Conservation (phyloP, 2,329 filamentous ascomycete genomes). For the Berkeleyomyces basicola region DNA sequence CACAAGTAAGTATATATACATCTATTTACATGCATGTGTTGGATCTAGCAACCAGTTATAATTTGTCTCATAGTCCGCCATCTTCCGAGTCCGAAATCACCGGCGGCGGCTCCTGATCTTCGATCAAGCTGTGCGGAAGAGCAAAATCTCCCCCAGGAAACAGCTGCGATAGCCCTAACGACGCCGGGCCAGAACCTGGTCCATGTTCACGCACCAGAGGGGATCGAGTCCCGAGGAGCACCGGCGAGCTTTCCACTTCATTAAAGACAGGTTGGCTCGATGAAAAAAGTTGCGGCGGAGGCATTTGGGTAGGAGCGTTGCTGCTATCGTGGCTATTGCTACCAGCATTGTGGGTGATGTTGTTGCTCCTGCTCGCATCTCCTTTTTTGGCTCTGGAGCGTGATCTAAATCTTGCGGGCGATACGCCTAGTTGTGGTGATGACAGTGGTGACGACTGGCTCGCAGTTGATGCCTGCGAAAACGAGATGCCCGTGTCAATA, state of each 20-base stretch:
- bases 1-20: no score
- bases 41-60: background rate
- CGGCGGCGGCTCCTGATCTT: conserved; percentile 20
- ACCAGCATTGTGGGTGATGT: background rate
- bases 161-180: conserved; percentile 29
- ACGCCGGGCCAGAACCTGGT: conserved; percentile 14
- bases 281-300: conserved; percentile 1
- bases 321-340: background rate
- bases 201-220: background rate
- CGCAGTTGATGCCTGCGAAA: conserved; percentile 29
- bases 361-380: conserved; percentile 10
- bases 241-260: conserved; percentile 17
- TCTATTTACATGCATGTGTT: background rate
- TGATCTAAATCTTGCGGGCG: conserved; percentile 11
- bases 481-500: conserved; percentile 17
- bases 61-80: conserved; percentile 8
- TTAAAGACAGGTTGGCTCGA: conserved; percentile 16
- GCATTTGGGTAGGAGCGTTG: conserved; percentile 3
- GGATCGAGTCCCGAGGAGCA: conserved; percentile 2
- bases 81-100: conserved; percentile 26
- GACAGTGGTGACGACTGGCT: conserved; percentile 18
- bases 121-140: conserved; percentile 30
- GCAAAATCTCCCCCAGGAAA: conserved; percentile 32
- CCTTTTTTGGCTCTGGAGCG: conserved; percentile 3
- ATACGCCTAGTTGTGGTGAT: conserved; percentile 19